Evolutionary conservation across 2,329 filamentous ascomycete species (phyloP).

Genomic region (Meredithiella fracta): DNA sequence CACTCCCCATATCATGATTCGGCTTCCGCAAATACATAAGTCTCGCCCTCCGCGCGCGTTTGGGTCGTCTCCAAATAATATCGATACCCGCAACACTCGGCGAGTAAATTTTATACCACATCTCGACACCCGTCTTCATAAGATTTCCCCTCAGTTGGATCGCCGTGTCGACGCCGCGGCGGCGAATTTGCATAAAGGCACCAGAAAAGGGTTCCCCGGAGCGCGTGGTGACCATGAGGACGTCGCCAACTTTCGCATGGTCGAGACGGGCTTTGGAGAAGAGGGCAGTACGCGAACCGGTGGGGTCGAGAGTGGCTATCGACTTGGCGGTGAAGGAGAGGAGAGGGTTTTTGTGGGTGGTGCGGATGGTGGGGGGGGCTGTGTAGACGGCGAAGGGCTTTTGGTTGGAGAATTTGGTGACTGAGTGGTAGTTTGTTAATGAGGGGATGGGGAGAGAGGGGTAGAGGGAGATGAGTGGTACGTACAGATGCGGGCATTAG

Average conservation of each 20-base stretch:
- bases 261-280: conserved; percentile 67
- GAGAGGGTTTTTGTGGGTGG: conserved; percentile 39
- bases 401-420: conserved; percentile 13
- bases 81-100: conserved; percentile 83
- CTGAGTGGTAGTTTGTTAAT: background rate
- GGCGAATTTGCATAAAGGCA: conserved; percentile 71
- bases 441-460: too few species aligned
- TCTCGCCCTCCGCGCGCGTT: conserved; percentile 71
- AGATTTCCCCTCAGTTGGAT: conserved; percentile 76
- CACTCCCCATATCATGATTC: conserved; percentile 72
- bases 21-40: conserved; percentile 84
- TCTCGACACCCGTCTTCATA: conserved; percentile 77
- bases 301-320: conserved; percentile 64
- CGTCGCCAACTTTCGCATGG: conserved; percentile 69
- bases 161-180: conserved; percentile 75
- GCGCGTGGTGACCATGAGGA: conserved; percentile 74
- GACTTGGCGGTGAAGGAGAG: conserved; percentile 49
- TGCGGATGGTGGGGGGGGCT: conserved; percentile 22
- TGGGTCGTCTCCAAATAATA: conserved; percentile 71
- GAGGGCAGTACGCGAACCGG: conserved; percentile 62
- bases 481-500: conserved; percentile 19
- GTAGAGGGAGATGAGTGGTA: background rate
- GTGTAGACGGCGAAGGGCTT: conserved; percentile 17
- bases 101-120: conserved; percentile 93
- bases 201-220: conserved; percentile 75